Base-by-base conservation (phyloP, 2,329 filamentous ascomycete genomes). In the Epichloe elymi region DNA sequence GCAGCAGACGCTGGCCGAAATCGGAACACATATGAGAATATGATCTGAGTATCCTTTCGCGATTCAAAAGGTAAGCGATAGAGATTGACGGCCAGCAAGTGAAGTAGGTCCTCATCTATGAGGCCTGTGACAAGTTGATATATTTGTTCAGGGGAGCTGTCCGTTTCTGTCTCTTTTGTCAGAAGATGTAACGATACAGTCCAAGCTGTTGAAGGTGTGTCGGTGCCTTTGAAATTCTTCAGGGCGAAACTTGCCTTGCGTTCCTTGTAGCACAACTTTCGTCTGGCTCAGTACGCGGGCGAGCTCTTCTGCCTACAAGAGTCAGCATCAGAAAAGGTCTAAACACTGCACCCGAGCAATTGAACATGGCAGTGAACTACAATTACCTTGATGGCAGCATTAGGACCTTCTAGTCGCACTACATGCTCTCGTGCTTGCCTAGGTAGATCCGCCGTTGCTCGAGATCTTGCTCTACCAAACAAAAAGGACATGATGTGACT, bases 21-120 rank as follows among this genome's bases (percentile, higher is more conserved):
- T 57, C 90, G 87, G 65, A 96, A 88, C 58, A 94, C 86, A 66
- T 91, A 93, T 40, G 89, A 95, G 71, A 97, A 93, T 65, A 96
- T 93, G 56, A 93, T 87, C 66, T 96, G 91, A 12, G 88, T 87
- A 64, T 96, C 91, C 73, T 96, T 97, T 62, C 91, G 84, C 38
- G 90, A 88, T 72, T 98, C 93, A 72, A 98, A 98, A 0, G 91
- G 89, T 4, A 98, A 78, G 48, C 84, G 80, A 68, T 88, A 82
- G 44, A 98, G 85, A 63, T 85, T 85, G 54, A 83, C 77, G 19
- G 91, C 88, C 52, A 98, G 83, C 48, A 86, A 75, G 60, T 86
- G 86, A 42, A 98, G 81, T 7, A 98, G 76, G 65, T 95, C 89
- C 70, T 96, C 89, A 64, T 90, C 82, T 60, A 96, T 85, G 55